phyloP scores from a whole-genome alignment of 306 rosid genomes.

The Castanopsis chinensis region DNA sequence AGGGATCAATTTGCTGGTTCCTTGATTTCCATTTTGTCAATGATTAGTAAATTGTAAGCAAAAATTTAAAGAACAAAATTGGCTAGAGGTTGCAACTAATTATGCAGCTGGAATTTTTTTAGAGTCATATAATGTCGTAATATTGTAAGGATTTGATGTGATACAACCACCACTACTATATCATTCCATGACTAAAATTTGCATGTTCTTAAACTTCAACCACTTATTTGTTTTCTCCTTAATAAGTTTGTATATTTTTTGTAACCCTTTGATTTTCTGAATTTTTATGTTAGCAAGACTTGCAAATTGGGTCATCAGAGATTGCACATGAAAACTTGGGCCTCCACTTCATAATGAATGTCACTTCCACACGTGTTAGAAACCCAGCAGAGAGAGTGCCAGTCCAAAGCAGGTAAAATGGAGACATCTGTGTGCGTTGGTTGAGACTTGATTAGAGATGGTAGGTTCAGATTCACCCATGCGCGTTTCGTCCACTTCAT shows the following conservation, averaged over 20 bases:
- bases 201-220: neutral
- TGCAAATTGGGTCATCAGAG: neutral
- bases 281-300: neutral
- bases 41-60: slow-evolving; percentile 1
- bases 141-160: slow-evolving; percentile 5
- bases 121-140: neutral
- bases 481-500: slow-evolving; percentile 19
- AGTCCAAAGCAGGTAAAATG: slow-evolving; percentile 15
- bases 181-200: neutral
- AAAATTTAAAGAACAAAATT: neutral
- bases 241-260: neutral
- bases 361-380: slow-evolving; percentile 14
- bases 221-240: neutral
- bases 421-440: slow-evolving; percentile 19
- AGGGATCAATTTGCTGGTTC: slow-evolving; percentile 34
- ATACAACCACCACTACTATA: neutral
- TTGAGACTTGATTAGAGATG: neutral
- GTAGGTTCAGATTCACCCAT: slow-evolving; percentile 6
- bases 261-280: neutral
- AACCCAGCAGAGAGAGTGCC: neutral
- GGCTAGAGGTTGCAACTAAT: neutral
- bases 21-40: slow-evolving; percentile 30
- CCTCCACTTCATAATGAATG: neutral
- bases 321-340: slow-evolving; percentile 3
- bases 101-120: slow-evolving; percentile 8